phyloP scores from a whole-genome alignment of 1,284 basidiomycete species.

The Marasmius fiardii region DNA sequence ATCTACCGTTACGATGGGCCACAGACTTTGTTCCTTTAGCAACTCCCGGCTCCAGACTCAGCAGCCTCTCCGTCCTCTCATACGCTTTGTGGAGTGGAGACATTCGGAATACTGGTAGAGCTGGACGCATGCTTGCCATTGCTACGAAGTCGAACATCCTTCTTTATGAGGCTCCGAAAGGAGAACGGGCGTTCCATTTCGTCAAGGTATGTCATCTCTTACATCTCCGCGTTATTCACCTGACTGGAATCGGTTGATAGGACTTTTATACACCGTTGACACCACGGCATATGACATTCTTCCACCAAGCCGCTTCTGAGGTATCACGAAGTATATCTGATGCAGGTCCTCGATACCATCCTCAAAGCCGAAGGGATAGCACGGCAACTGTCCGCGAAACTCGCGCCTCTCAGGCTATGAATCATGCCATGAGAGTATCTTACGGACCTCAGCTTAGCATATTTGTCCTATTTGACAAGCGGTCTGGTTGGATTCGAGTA shows the following conservation, averaged over 20 bases:
- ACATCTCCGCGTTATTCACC: not conserved
- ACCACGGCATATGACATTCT: conserved; percentile 61
- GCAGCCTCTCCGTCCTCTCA: conserved; percentile 52
- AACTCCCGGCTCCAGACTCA: conserved; percentile 57
- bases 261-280: conserved; percentile 77
- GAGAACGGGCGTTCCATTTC: conserved; percentile 77
- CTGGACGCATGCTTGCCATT: conserved; percentile 70
- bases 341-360: conserved; percentile 22
- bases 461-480: conserved; percentile 81
- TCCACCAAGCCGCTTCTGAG: conserved; percentile 63
- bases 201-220: conserved; percentile 51
- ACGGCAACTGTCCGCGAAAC: conserved; percentile 19
- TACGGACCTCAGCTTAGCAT: conserved; percentile 70
- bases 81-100: conserved; percentile 68
- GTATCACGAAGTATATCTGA: conserved; percentile 45
- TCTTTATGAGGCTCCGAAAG: conserved; percentile 75
- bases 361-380: conserved; percentile 34
- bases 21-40: conserved; percentile 78
- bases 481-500: conserved; percentile 73
- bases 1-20: conserved; percentile 75
- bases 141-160: conserved; percentile 69
- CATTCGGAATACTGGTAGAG: conserved; percentile 38
- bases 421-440: conserved; percentile 29
- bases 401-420: conserved; percentile 20
- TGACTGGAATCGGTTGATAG: conserved; percentile 31